Evolutionary conservation across 2,329 filamentous ascomycete genomes (phyloP).

Genomic region (Biscogniauxia marginata): DNA sequence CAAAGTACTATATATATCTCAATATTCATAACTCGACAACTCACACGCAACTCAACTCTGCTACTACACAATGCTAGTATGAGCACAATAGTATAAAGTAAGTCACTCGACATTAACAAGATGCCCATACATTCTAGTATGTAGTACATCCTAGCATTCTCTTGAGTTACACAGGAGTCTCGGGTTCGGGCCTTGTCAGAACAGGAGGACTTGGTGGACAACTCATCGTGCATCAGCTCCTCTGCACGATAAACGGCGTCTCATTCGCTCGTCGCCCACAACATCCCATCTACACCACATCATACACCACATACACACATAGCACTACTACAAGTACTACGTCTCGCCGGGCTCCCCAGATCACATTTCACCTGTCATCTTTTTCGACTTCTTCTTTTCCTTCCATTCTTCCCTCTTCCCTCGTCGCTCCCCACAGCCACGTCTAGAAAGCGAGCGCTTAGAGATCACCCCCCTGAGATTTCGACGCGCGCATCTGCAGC

Average conservation of each 20-base stretch:
- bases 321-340: neutral
- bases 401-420: neutral
- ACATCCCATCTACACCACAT: slow-evolving; percentile 4
- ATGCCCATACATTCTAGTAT: neutral
- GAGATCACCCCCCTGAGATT: neutral
- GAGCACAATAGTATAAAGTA: neutral
- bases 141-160: slow-evolving; percentile 6
- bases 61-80: neutral
- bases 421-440: neutral
- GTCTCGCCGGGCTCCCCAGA: neutral
- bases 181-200: slow-evolving; percentile 4
- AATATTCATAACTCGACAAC: neutral
- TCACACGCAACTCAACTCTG: neutral
- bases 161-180: slow-evolving; percentile 3
- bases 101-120: neutral
- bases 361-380: neutral
- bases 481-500: slow-evolving; percentile 8
- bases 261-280: slow-evolving; percentile 10
- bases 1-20: neutral
- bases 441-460: neutral
- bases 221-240: slow-evolving; percentile 19
- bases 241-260: slow-evolving; percentile 7
- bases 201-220: slow-evolving; percentile 9
- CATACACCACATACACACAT: slow-evolving; percentile 8
- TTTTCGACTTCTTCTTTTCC: neutral